These are phyloP conservation scores for Blastobotrys buckinghamii DNA, from an alignment of 1,139 yeast species.

Conservation along the genomic window DNA sequence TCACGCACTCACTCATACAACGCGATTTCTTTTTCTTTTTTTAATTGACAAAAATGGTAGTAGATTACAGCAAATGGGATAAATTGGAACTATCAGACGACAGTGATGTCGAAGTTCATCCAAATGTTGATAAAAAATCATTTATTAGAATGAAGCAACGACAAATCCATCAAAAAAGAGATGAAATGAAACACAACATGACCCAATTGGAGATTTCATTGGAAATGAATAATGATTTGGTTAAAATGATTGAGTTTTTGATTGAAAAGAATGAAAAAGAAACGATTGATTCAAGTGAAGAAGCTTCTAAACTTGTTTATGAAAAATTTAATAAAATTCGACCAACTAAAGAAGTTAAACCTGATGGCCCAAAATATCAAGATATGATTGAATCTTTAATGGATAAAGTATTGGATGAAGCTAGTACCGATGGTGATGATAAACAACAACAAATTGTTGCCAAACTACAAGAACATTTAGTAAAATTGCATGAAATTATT, in stretches of 20 bases:
- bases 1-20: not conserved
- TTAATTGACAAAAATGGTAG: no score
- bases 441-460: conserved; percentile 16
- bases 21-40: no score
- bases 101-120: conserved; percentile 95
- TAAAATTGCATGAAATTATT: conserved; percentile 35
- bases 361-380: conserved; percentile 67
- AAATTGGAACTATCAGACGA: conserved; percentile 93
- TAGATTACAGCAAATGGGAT: conserved; percentile 98
- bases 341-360: conserved; percentile 45
- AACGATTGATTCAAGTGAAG: conserved; percentile 30
- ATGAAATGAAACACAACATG: conserved; percentile 70
- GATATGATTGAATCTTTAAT: conserved; percentile 92
- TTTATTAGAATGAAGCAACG: conserved; percentile 96
- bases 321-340: conserved; percentile 26
- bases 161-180: conserved; percentile 91
- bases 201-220: conserved; percentile 65
- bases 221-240: conserved; percentile 70
- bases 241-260: conserved; percentile 63
- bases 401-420: conserved; percentile 57
- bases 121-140: conserved; percentile 91
- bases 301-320: conserved; percentile 23
- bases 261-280: conserved; percentile 33
- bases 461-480: conserved; percentile 32
- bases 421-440: conserved; percentile 52